Base-by-base conservation (phyloP, 257 asterid species). In the Solanum neorickii region DNA sequence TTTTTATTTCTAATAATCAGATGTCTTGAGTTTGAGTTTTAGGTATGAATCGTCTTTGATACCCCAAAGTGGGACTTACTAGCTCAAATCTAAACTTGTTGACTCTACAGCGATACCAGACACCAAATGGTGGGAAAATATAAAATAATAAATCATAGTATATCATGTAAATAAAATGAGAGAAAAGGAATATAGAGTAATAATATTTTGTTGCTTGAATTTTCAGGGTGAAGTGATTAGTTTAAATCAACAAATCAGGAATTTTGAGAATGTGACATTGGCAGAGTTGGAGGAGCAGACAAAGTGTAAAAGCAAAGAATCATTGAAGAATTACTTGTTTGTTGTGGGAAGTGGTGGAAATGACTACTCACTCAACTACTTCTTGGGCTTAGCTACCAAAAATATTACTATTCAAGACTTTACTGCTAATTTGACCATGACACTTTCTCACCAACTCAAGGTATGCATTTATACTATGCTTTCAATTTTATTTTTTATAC, bases 291-390 rank as follows among this genome's bases (percentile, higher is more conserved):
- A 87, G 95, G 5, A 27, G 88, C 94, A 93, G 84, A 7, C 90
- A 68, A 89, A 92, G 3, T 87, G 62, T 6, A 68, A 69, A 15
- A 68, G 27, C 21, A 44, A 65, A 8, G 11, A 37, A 72, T 70
- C 52, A 41, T 15, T 92, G 75, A 74, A 90, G 8, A 5, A 93
- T 23, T 96, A 73, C 88, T 49, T 96, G 87, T 95, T 95, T 90
- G 93, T 95, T 84, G 94, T 96, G 46, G 96, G 94, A 65, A 91
- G 87, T 44, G 98, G 98, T 21, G 98, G 98, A 74, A 96, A 96
- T 87, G 99, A 96, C 89, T 96, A 93, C 70, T 87, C 95, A 39
- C 89, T 92, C 29, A 94, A 94, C 89, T 96, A 94, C 87, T 96
- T 96, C 87, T 0, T 93, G 86, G 89, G 88, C 65, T 23, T 87